Conservation (phyloP, 2,329 filamentous ascomycete species). For the Trichoderma koningii region DNA sequence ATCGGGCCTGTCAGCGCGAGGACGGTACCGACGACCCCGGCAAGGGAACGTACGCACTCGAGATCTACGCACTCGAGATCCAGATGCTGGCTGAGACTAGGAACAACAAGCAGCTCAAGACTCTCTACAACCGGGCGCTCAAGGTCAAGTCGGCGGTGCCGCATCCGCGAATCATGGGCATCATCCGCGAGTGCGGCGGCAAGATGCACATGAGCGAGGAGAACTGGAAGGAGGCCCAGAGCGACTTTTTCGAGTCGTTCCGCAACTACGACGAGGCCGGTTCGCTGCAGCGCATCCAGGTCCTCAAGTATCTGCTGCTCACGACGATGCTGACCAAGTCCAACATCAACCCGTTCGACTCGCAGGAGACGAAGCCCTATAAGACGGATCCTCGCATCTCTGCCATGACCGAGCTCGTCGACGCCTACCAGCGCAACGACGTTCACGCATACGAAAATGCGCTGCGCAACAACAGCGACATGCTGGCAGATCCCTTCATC, state of each 20-base stretch:
- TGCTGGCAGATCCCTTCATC: conserved; percentile 91
- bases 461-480: conserved; percentile 81
- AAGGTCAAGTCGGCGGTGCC: conserved; percentile 95
- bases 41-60: conserved; percentile 94
- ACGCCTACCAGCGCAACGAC: conserved; percentile 94
- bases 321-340: conserved; percentile 99
- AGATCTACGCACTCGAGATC: conserved; percentile 96
- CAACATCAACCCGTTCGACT: conserved; percentile 98
- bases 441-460: conserved; percentile 90
- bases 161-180: conserved; percentile 98
- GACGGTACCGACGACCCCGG: conserved; percentile 89
- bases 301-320: conserved; percentile 93
- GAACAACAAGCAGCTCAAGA: conserved; percentile 96
- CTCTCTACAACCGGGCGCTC: conserved; percentile 86
- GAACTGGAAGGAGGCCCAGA: conserved; percentile 97
- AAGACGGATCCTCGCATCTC: conserved; percentile 92
- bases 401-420: conserved; percentile 95
- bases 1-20: conserved; percentile 81
- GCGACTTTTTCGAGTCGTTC: conserved; percentile 98
- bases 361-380: conserved; percentile 98
- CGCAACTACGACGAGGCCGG: conserved; percentile 98
- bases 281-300: conserved; percentile 92
- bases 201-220: conserved; percentile 99
- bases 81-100: conserved; percentile 97
- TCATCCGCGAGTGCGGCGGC: conserved; percentile 96